Percentiles rank a stretch among this genome's conserved stretches.
Conservation (phyloP, 495 filamentous ascomycete species). For the Clavariopsis aquatica region DNA sequence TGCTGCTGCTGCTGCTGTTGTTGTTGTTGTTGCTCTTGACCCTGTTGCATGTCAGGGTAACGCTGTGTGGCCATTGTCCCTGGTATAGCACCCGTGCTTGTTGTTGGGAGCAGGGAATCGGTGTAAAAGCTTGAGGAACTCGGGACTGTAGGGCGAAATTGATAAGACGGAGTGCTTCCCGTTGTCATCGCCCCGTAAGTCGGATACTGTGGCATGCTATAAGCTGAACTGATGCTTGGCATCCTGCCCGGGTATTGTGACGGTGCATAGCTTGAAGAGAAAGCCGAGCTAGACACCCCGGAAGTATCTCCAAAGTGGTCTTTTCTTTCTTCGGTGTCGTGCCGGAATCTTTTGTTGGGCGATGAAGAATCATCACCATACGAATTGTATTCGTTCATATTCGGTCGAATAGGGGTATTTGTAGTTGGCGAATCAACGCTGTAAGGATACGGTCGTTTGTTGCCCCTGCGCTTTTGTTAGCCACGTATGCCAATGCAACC, state of each 20-base stretch:
- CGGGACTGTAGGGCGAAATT: background rate
- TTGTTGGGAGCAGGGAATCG: background rate
- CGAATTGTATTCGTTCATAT: background rate
- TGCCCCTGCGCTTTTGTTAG: conserved; percentile 6
- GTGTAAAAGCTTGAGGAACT: background rate
- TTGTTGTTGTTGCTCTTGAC: background rate
- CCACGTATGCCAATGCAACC: background rate
- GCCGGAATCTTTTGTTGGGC: conserved; percentile 7
- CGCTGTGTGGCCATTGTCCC: background rate
- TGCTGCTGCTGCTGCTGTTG: background rate
- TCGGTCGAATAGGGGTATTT: conserved; percentile 2
- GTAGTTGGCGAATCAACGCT: conserved; percentile 2
- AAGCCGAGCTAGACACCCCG: background rate
- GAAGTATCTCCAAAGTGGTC: conserved; percentile 11
- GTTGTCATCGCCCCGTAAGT: background rate
- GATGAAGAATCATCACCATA: conserved; percentile 4
- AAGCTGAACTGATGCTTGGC: background rate
- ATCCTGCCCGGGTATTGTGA: background rate
- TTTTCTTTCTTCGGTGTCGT: conserved; percentile 13
- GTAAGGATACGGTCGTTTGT: conserved; percentile 17
- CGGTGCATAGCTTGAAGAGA: background rate
- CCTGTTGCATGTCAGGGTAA: background rate
- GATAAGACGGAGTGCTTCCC: background rate
- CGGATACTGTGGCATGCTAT: background rate
- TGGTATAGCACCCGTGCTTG: background rate